A percentile compares a stretch with the other conserved stretches of the same genome.
These are phyloP conservation scores for Lactarius evosmus DNA, from an alignment of 768 basidiomycete genomes.

Conservation along the genomic window DNA sequence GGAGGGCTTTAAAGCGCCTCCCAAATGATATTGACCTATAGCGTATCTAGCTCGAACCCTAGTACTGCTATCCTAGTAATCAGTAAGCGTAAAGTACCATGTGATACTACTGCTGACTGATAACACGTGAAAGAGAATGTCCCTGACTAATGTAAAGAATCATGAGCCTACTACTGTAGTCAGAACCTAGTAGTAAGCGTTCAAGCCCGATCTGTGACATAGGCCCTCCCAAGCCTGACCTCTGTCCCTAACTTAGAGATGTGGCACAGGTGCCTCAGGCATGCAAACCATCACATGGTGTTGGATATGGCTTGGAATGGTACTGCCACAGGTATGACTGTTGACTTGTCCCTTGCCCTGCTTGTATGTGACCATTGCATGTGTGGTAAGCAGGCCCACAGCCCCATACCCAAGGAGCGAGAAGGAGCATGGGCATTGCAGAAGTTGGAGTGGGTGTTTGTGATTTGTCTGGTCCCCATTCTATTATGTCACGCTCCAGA, in stretches of 20 bases:
- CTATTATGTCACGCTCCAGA: not conserved
- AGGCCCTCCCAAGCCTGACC: not conserved
- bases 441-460: not conserved
- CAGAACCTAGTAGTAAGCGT: too few relatives aligned
- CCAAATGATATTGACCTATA: too few relatives aligned
- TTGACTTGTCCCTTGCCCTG: not conserved
- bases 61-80: too few relatives aligned
- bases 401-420: not conserved
- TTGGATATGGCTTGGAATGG: not conserved
- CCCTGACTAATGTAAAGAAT: too few relatives aligned
- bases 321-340: slow-evolving; percentile 4
- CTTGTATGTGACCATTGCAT: not conserved
- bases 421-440: not conserved
- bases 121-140: too few relatives aligned
- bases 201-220: too few relatives aligned
- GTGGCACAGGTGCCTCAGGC: slow-evolving; percentile 1
- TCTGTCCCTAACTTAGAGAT: not conserved
- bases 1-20: too few relatives aligned
- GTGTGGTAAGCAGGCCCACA: too few relatives aligned
- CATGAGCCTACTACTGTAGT: too few relatives aligned
- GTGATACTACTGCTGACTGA: too few relatives aligned
- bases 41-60: too few relatives aligned
- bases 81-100: too few relatives aligned
- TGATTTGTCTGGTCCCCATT: not conserved
- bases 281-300: not conserved